phyloP scores from a whole-genome alignment of 768 basidiomycete species.

The Cystofilobasidium bisporidii region DNA sequence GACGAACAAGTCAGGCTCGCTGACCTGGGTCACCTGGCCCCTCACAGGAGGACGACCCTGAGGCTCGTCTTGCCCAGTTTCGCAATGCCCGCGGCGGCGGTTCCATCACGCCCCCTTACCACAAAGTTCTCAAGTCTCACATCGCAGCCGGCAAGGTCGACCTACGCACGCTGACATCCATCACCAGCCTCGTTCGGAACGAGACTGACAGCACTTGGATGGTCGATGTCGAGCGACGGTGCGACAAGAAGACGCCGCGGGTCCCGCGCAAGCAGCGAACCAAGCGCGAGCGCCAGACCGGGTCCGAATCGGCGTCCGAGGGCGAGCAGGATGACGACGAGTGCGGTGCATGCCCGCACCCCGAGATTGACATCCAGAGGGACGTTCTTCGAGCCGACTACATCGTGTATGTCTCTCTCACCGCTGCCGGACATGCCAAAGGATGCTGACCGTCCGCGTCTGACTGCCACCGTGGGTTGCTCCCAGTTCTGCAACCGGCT shows the following conservation, averaged over 20 bases:
- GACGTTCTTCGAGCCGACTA: slow-evolving; percentile 5
- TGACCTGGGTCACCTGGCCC: not conserved
- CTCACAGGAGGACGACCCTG: not conserved
- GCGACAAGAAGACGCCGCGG: not conserved
- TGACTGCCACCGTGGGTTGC: too few species aligned
- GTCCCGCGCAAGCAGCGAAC: not conserved
- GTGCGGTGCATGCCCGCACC: not conserved
- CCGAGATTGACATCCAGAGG: not conserved
- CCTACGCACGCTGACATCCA: not conserved
- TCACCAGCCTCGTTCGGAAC: not conserved
- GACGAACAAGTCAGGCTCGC: too few species aligned
- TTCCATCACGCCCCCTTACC: slow-evolving; percentile 29
- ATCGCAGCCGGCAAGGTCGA: slow-evolving; percentile 23
- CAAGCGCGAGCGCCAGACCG: not conserved
- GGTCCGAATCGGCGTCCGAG: not conserved
- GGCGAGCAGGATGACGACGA: not conserved
- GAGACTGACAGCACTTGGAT: not conserved
- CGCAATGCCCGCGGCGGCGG: slow-evolving; percentile 31
- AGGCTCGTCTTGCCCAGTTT: slow-evolving; percentile 23
- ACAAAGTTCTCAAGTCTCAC: slow-evolving; percentile 25
- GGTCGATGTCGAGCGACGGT: slow-evolving; percentile 14
- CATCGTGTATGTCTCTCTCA: slow-evolving; percentile 7
- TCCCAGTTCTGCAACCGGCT: slow-evolving; percentile 21
- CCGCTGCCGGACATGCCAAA: not conserved
- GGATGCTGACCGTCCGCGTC: not conserved